Base-by-base conservation (phyloP, 2,329 filamentous ascomycete species). In the Nectriaceae sp. region DNA sequence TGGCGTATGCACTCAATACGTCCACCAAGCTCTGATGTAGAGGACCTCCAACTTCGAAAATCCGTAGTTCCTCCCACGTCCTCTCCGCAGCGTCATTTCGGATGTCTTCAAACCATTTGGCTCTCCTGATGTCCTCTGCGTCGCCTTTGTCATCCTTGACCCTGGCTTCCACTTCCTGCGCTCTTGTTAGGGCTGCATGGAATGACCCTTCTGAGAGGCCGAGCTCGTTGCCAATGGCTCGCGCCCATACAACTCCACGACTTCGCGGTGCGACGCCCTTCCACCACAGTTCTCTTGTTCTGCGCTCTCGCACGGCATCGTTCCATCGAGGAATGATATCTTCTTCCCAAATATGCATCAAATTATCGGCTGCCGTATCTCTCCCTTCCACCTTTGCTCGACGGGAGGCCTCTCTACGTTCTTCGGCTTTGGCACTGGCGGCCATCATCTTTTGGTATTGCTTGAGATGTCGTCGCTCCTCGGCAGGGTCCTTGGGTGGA, bases 361-460 rank as follows among this genome's bases (percentile, higher is more conserved):
- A 62, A 42, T 72, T 78, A 59, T 77, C 78, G 5, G 77, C 79
- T 1, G 74, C 75, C 44, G 74, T 77, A 55, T 85, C 83, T 47
- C 77, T 76, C 53, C 67, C 76, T 36, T 75, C 77, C 16, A 76
- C 76, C 62, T 76, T 79, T 55, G 69, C 78, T 63, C 70, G 71
- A 46, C 75, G 75, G 15, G 75, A 71, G 1, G 75, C 76, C 56
- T 85, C 82, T 55, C 73, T 81, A 61, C 79, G 79, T 49, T 80
- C 78, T 24, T 86, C 83, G 0, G 81, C 78, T 60, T 83, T 81
- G 43, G 75, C 68, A 56, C 82, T 84, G 38, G 74, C 75, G 0
- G 76, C 78, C 86, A 93, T 89, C 87, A 94, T 92, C 67, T 80
- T 84, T 70, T 92, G 86, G 65, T 92, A 94, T 65, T 94, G 85